Evolutionary conservation across 164 flowering plant genomes (phyloP), one percentile per base, ranked within the genome.

Genomic region (Dillenia suffruticosa): DNA sequence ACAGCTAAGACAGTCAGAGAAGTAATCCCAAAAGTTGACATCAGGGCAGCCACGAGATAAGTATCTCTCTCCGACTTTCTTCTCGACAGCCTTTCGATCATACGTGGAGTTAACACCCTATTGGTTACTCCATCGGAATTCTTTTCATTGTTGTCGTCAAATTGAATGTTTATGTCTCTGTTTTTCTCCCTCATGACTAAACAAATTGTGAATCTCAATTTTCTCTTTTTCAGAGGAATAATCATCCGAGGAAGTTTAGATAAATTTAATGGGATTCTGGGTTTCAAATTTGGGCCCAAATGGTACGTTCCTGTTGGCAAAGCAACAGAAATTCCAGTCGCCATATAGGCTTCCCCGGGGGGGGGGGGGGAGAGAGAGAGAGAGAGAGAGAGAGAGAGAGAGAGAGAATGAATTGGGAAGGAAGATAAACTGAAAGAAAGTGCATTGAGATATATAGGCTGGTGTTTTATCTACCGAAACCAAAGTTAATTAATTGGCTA

Each of bases 21-120:
- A 45, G 90, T 89, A 32, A 92, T 75, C 8, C 97, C 97, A 15
- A 86, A 75, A 61, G 75, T 89, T 32, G 97, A 92, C 90, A 92
- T 78, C 6, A 92, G 75, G 9, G 97, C 97, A 4, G 97, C 97
- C 7, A 87, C 71, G 8, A 92, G 75, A 44, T 92, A 92, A 52
- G 96, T 87, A 46, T 62, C 65, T 74, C 92, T 66, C 72, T 92
- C 96, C 8, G 92, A 87, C 59, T 54, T 80, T 82, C 87, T 92
- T 75, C 84, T 76, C 2, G 84, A 87, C 68, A 73, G 2, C 56
- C 61, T 85, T 77, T 88, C 82, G 32, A 73, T 76, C 58, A 71
- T 54, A 0, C 81, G 69, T 3, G 49, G 56, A 10, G 73, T 64
- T 45, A 68, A 8, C 58, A 77, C 67, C 64, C 62, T 64, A 22